A percentile compares a stretch with the other conserved stretches of the same genome.
Conservation (phyloP, 371 early-diverging fungal genomes). For the Capillidium rhysosporum region DNA sequence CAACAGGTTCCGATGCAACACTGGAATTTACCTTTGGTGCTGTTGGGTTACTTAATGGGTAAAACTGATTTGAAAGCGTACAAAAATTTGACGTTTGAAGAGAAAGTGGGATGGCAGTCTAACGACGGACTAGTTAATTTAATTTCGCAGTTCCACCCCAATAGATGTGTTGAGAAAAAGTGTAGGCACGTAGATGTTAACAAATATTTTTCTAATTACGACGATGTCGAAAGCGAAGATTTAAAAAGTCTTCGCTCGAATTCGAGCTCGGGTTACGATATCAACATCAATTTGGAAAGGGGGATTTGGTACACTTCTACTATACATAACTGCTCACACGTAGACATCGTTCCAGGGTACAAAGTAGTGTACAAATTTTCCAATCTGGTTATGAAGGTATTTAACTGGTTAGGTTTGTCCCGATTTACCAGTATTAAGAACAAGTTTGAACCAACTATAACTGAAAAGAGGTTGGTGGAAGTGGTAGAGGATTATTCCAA, state of each 20-base stretch:
- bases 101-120: neutral
- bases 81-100: too few species aligned
- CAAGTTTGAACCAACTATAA: too few species aligned
- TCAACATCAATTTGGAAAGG: neutral
- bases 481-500: too few species aligned
- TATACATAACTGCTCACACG: neutral
- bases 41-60: neutral
- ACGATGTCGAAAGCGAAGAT: too few species aligned
- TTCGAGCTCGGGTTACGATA: too few species aligned
- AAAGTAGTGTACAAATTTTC: too few species aligned
- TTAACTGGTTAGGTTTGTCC: too few species aligned
- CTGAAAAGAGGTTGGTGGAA: too few species aligned
- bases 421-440: too few species aligned
- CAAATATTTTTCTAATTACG: too few species aligned
- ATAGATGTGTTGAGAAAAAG: neutral
- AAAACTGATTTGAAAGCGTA: neutral
- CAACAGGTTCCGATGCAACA: neutral
- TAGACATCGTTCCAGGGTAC: neutral
- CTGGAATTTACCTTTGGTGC: neutral
- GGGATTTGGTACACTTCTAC: neutral
- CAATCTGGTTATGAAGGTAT: too few species aligned
- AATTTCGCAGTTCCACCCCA: neutral
- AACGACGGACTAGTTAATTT: neutral
- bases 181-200: neutral
- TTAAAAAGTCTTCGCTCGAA: too few species aligned